Evolutionary conservation across 2,329 filamentous ascomycete species (phyloP).

Genomic region (Raffaelea deltoideospora): DNA sequence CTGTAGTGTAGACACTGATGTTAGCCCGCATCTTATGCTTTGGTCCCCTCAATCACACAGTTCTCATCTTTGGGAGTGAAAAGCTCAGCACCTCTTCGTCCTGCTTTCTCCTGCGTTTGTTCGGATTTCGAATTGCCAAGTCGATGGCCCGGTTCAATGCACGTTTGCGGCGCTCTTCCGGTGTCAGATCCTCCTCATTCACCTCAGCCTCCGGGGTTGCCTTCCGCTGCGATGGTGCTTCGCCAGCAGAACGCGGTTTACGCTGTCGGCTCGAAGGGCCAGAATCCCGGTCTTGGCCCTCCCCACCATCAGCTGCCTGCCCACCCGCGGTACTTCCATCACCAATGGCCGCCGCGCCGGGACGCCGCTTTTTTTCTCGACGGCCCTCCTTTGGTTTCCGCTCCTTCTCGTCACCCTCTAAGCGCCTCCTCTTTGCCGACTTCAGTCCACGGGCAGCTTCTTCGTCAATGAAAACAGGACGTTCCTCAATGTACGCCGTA

Average conservation of each 20-base stretch:
- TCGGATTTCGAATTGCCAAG: slow-evolving; percentile 69
- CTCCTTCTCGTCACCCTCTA: slow-evolving; percentile 32
- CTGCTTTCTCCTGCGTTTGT: slow-evolving; percentile 61
- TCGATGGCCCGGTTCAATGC: slow-evolving; percentile 81
- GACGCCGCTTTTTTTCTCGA: slow-evolving; percentile 49
- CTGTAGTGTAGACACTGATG: slow-evolving; percentile 27
- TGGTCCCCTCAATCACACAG: slow-evolving; percentile 20
- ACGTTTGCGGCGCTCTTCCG: slow-evolving; percentile 69
- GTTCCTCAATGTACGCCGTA: slow-evolving; percentile 46
- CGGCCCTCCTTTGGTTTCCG: slow-evolving; percentile 67
- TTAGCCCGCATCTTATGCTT: background rate
- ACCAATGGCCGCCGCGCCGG: slow-evolving; percentile 32
- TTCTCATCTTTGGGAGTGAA: too few species aligned
- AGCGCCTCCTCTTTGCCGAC: slow-evolving; percentile 49
- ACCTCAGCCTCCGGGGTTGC: slow-evolving; percentile 37
- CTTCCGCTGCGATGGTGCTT: slow-evolving; percentile 27
- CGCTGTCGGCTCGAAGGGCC: slow-evolving; percentile 12
- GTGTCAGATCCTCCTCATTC: slow-evolving; percentile 64
- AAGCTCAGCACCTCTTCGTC: slow-evolving; percentile 79
- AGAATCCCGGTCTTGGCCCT: slow-evolving; percentile 28
- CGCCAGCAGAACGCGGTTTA: slow-evolving; percentile 22
- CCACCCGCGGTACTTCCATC: slow-evolving; percentile 22
- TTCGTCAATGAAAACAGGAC: slow-evolving; percentile 52
- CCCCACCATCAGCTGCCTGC: slow-evolving; percentile 26
- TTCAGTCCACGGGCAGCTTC: slow-evolving; percentile 49